Evolutionary conservation across 2,329 filamentous ascomycete species (phyloP), one percentile per base, ranked within the genome.

Genomic region (Parafenestella ontariensis): DNA sequence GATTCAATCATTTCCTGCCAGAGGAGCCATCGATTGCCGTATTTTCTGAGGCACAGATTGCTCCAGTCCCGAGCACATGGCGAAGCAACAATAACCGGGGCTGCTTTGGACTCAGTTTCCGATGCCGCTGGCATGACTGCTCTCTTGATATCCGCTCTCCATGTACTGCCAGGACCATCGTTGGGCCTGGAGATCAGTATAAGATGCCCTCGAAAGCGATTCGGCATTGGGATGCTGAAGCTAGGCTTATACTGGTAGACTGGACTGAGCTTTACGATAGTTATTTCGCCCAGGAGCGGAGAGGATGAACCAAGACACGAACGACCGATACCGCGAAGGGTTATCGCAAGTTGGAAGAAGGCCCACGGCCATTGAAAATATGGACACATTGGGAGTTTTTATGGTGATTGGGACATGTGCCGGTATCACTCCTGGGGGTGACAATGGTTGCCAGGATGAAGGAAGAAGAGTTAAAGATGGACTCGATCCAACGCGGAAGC

Each of bases 1-100:
- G 33, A 20, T 57, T 59, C 31, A 59, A 53, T 20, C 54, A 49
- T 17, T 51, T 59, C 15, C 37, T 59, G 17, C n/a, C 45, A 5
- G 57, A 57, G 36, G 47, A 59, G 17, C 48, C 57, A 13, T 33
- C 40, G n/a, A 42, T 59, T n/a, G 57, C 54, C 3, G 54, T 59
- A 1, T 59, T 59, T 33, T 59, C 57, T 13, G 20, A 45, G 17
- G 24, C 24, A 23, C 57, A 59, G 39, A 39, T 46, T 28, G 43
- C 54, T 36, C 42, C 46, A 6, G 41, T 54, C 6, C 36, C 50
- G 26, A 44, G n/a, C 13, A 24, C 26, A 18, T 59, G 49, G 54
- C 46, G 20, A n/a, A 18, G 33, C 5, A 36, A 52, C 39, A 9
- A 31, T 11, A 11, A 11, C 28, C 11, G 3, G 7, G 28, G 11